phyloP scores from a whole-genome alignment of 371 early-diverging fungal species.

The Actinomortierella wolfii region DNA sequence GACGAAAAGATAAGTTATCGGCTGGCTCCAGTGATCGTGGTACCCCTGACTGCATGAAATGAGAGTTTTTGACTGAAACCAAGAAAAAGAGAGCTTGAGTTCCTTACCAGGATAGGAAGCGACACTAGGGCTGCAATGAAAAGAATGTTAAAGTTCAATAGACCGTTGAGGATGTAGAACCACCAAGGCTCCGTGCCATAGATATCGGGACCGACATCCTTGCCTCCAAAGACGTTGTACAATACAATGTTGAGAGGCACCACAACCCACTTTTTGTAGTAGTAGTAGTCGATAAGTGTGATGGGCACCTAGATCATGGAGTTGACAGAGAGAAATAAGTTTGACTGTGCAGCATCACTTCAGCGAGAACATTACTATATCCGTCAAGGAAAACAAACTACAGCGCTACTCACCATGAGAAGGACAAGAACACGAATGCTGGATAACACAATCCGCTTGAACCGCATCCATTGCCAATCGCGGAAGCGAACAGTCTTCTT shows the following conservation, averaged over 20 bases:
- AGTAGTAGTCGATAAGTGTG: slow-evolving; percentile 72
- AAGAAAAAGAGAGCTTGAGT: too few relatives aligned
- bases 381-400: too few relatives aligned
- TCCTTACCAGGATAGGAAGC: slow-evolving; percentile 64
- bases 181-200: slow-evolving; percentile 95
- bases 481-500: slow-evolving; percentile 51
- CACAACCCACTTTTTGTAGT: slow-evolving; percentile 71
- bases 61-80: slow-evolving; percentile 1
- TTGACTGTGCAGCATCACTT: neutral
- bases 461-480: slow-evolving; percentile 37
- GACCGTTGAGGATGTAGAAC: slow-evolving; percentile 86
- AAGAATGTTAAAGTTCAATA: slow-evolving; percentile 86
- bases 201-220: slow-evolving; percentile 77
- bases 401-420: slow-evolving; percentile 31
- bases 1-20: slow-evolving; percentile 5
- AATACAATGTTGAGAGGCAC: slow-evolving; percentile 87
- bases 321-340: neutral
- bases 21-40: slow-evolving; percentile 3
- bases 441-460: slow-evolving; percentile 23
- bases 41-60: neutral
- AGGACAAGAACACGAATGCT: slow-evolving; percentile 15
- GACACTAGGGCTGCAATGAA: slow-evolving; percentile 74
- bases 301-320: slow-evolving; percentile 58
- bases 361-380: too few relatives aligned
- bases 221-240: slow-evolving; percentile 87